A percentile compares a stretch with the other conserved stretches of the same genome.
Conservation (phyloP, 305 asterid species). For the Solanum hybrid region DNA sequence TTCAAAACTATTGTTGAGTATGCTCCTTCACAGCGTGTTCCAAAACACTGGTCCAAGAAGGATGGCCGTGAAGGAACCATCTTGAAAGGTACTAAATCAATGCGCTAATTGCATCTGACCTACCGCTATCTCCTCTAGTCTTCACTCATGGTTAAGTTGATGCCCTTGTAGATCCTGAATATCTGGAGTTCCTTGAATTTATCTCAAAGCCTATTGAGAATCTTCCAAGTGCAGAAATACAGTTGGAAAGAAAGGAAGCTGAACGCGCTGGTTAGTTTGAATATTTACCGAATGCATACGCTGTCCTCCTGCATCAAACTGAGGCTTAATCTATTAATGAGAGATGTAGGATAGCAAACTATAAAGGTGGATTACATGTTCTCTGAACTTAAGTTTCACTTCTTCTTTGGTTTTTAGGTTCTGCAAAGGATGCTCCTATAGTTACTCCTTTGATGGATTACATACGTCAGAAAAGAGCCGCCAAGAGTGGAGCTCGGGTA, state of each 20-base stretch:
- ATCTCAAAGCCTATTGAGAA: conserved; percentile 79
- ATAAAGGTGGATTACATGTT: conserved; percentile 1
- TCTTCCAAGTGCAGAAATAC: conserved; percentile 98
- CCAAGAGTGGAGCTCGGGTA: conserved; percentile 83
- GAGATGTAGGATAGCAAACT: background rate
- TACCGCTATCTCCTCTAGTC: conserved; percentile 13
- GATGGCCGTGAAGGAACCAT: conserved; percentile 92
- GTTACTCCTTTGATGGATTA: conserved; percentile 87
- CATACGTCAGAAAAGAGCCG: conserved; percentile 91
- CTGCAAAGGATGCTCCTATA: conserved; percentile 60
- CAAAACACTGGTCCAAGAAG: conserved; percentile 73
- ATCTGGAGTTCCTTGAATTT: conserved; percentile 88
- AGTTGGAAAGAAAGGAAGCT: conserved; percentile 88
- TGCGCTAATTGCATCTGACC: conserved; percentile 14
- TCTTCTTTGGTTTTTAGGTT: conserved; percentile 39
- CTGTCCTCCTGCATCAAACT: conserved; percentile 2
- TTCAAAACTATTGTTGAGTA: conserved; percentile 71
- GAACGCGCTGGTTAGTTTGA: conserved; percentile 71
- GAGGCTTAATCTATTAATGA: conserved; percentile 1
- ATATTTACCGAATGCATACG: background rate
- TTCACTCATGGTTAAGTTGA: conserved; percentile 21
- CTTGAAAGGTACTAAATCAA: conserved; percentile 50
- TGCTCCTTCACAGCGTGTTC: conserved; percentile 89
- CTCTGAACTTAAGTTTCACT: background rate
- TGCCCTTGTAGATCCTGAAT: conserved; percentile 73